phyloP scores from a whole-genome alignment of 352 stramenopile genomes.

The Phytopythium mirpurense region DNA sequence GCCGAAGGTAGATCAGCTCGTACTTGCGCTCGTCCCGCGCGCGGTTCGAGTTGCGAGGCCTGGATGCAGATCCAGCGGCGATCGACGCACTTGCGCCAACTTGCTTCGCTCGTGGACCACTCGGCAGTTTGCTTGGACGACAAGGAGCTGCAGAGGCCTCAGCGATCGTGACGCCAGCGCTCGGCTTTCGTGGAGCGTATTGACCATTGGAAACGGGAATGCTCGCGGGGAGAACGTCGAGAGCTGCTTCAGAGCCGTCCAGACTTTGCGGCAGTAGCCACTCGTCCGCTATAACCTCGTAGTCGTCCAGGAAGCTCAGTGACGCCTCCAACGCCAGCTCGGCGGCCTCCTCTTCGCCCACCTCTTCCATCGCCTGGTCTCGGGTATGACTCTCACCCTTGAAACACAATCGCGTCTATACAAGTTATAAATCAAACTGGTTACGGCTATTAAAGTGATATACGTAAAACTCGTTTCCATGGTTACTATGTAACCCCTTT shows the following conservation, averaged over 20 bases:
- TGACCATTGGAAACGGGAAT: not conserved
- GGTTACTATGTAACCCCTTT: not conserved
- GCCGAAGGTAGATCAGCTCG: slow-evolving; percentile 56
- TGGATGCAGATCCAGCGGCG: too few relatives aligned
- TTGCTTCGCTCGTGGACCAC: not conserved
- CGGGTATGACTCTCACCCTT: not conserved
- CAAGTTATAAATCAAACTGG: too few relatives aligned
- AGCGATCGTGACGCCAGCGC: too few relatives aligned
- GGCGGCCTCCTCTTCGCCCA: not conserved
- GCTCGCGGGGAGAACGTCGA: not conserved
- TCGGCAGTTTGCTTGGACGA: too few relatives aligned
- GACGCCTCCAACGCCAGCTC: not conserved
- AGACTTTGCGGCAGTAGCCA: not conserved
- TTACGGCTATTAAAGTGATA: too few relatives aligned
- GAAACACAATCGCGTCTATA: too few relatives aligned
- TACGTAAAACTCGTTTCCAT: too few relatives aligned
- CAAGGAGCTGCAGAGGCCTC: too few relatives aligned
- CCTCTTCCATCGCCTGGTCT: not conserved
- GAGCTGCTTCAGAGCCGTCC: not conserved
- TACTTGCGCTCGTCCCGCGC: slow-evolving; percentile 50
- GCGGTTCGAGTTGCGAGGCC: slow-evolving; percentile 53
- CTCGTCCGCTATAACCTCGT: not conserved
- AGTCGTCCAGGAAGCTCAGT: slow-evolving; percentile 5
- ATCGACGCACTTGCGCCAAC: too few relatives aligned
- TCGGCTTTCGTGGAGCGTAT: too few relatives aligned